A percentile compares a stretch with the other conserved stretches of the same genome.
Conservation (phyloP, 306 rosid species). For the Hylodesmum podocarpum region DNA sequence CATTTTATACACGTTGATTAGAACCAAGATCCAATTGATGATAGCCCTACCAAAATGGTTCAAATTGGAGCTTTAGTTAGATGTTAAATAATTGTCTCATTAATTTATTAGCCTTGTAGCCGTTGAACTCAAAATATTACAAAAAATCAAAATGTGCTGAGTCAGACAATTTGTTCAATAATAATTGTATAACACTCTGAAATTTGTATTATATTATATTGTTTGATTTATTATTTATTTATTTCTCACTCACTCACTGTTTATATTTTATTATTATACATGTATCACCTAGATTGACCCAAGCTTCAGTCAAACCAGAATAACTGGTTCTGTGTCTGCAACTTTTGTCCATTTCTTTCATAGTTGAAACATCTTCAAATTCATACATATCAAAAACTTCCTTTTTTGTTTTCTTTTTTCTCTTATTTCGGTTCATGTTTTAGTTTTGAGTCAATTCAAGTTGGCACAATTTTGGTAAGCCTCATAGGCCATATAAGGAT, state of each 20-base stretch:
- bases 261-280: neutral
- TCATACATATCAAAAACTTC: slow-evolving; percentile 17
- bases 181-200: neutral
- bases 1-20: neutral
- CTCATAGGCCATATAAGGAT: neutral
- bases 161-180: neutral
- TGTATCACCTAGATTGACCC: slow-evolving; percentile 4
- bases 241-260: neutral
- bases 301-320: slow-evolving; percentile 15
- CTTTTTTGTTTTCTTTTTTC: neutral
- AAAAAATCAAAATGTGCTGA: neutral
- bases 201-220: neutral
- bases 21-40: neutral
- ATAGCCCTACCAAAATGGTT: slow-evolving; percentile 1
- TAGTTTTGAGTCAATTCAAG: slow-evolving; percentile 5
- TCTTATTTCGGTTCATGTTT: neutral
- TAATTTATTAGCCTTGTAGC: slow-evolving; percentile 12
- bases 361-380: slow-evolving; percentile 2
- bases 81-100: neutral
- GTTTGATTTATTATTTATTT: neutral
- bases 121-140: neutral
- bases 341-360: slow-evolving; percentile 1
- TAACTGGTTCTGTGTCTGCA: neutral
- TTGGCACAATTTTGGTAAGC: slow-evolving; percentile 8
- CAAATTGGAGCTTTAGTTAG: neutral